phyloP scores from a whole-genome alignment of 2,329 filamentous ascomycete species.

The Chrysosphaeria jannelii region DNA sequence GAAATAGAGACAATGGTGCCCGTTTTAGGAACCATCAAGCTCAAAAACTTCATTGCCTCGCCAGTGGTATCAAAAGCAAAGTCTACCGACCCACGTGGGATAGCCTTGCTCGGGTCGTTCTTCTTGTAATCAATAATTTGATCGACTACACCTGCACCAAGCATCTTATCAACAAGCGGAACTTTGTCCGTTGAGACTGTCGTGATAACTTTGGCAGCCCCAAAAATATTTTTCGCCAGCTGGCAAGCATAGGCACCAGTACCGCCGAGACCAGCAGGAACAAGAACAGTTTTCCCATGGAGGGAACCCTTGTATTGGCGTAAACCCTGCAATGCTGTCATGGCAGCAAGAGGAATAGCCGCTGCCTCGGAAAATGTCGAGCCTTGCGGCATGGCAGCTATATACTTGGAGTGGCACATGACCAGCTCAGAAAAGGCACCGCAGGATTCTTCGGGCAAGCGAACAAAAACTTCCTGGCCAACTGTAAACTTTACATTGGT shows the following conservation, averaged over 20 bases:
- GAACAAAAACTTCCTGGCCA: slow-evolving; percentile 11
- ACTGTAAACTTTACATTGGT: slow-evolving; percentile 7
- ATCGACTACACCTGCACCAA: slow-evolving; percentile 14
- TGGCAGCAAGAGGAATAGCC: slow-evolving; percentile 1
- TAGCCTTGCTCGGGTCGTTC: slow-evolving; percentile 5
- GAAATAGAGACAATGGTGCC: slow-evolving; percentile 1
- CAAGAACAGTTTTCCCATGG: slow-evolving; percentile 18
- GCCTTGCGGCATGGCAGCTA: slow-evolving; percentile 1
- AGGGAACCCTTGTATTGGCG: slow-evolving; percentile 7
- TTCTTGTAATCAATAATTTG: slow-evolving; percentile 20
- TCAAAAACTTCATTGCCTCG: slow-evolving; percentile 1
- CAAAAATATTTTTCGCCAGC: slow-evolving; percentile 18
- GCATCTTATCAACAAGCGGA: slow-evolving; percentile 5
- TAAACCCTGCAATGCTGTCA: slow-evolving; percentile 1
- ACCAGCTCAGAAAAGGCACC: slow-evolving; percentile 1
- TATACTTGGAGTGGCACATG: not conserved
- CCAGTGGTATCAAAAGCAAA: slow-evolving; percentile 2
- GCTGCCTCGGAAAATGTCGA: slow-evolving; percentile 1
- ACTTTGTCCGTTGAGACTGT: slow-evolving; percentile 22
- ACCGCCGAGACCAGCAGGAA: slow-evolving; percentile 18
- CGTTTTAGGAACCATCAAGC: not conserved
- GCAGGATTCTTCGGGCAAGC: slow-evolving; percentile 5
- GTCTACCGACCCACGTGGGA: slow-evolving; percentile 1
- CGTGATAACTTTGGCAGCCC: slow-evolving; percentile 16
- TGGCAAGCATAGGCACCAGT: slow-evolving; percentile 17